Evolutionary conservation across 306 rosid species (phyloP), one percentile per base, ranked within the genome.

Genomic region (Pyrus betulifolia): DNA sequence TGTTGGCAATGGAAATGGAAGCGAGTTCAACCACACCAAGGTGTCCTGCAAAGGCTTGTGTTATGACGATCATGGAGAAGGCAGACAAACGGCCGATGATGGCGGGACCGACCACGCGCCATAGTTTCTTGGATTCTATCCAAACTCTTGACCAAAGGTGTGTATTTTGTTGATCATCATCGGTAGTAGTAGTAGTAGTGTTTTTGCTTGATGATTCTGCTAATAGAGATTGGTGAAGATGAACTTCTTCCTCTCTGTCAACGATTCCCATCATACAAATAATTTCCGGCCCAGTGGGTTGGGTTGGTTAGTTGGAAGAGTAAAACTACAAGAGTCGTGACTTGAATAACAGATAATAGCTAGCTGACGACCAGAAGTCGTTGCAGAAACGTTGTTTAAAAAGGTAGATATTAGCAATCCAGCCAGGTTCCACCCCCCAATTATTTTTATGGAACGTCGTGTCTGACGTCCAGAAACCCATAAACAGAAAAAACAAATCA

Each of bases 11-110:
- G 23, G 82, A 63, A 62, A 79, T 27, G 27, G 78, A 57, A 18
- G 82, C 82, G 22, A 79, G 71, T 35, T 79, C 49, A 11, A 49
- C 28, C 44, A 63, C 82, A 8, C 82, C 82, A 11, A 79, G 72
- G 71, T 79, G 82, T 44, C 73, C 78, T 0, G 67, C 72, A 11
- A 79, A 79, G 54, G 82, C 78, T 6, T 72, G 68, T 8, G 82
- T 79, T 14, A 79, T 64, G 33, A 71, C 78, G 33, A 0, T 15
- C 78, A 55, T 64, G 60, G 82, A 63, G 72, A n/a, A 79, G 31
- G 31, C 5, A 23, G 78, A 57, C 12, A 72, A 4, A 9, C 78
- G 82, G 49, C 55, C 6, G 11, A 79, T 8, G n/a, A 72, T 65
- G 19, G 82, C 70, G 0, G 78, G 82, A 17, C 78, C 78, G 35